Base-by-base conservation (phyloP, 371 early-diverging fungal genomes). In the Lichtheimia ramosa region DNA sequence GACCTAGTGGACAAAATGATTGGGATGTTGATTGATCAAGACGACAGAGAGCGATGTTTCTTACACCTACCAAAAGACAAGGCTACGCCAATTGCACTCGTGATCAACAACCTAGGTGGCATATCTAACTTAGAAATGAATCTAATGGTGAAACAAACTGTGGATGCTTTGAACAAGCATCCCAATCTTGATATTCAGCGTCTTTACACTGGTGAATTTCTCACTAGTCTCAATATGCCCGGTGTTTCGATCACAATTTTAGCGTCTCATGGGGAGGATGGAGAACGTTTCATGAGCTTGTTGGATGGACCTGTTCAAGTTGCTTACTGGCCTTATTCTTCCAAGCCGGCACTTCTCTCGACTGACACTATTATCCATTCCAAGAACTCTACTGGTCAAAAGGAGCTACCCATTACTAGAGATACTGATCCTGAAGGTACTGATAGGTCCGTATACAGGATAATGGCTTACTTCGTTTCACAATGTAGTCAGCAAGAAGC, bases 91-190 rank as follows among this genome's bases (percentile, higher is more conserved):
- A 77, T 89, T 12, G 81, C 83, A 10, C 57, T 93, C 18, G 55
- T 94, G 43, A 77, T 92, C 34, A 94, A 94, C 67, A 93, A 94
- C 71, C 75, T 92, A 12, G 94, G 94, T 5, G 92, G 89, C 0
- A 77, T 84, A 0, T 82, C 92, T 1, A 73, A 75, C 28, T 64
- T 92, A 15, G 93, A 93, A 68, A 65, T 89, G 63, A 84, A 87
- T 15, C 70, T 86, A 5, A 82, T 87, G 5, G 81, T 83, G 20
- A 88, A 88, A 51, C 84, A 89, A 28, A 87, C 89, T 3, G 74
- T 83, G 1, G 80, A 73, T 10, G 59, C 56, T 12, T 20, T 81
- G 2, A 51, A 66, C 10, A 48, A 51, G 16, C 21, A 65, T 7
- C 56, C 59, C 8, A 74, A 75, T 2, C 56, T 85, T 15, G 61